These are phyloP conservation scores for Rhizophora apiculata DNA, from an alignment of 345 rosid genomes.

Conservation along the genomic window DNA sequence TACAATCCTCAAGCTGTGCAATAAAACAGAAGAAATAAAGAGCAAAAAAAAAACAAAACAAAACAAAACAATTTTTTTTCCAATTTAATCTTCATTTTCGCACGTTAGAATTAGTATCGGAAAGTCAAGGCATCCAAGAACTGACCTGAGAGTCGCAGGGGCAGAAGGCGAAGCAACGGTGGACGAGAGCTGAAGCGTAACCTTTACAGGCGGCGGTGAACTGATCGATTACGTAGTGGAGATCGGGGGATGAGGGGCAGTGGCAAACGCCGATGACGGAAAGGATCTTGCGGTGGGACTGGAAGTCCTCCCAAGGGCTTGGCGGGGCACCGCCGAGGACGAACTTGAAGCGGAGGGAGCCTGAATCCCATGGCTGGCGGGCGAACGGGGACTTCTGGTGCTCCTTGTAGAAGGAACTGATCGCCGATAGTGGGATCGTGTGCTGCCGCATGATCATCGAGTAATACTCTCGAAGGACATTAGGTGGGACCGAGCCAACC, in stretches of 20 bases:
- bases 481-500: slow-evolving; percentile 64
- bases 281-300: slow-evolving; percentile 86
- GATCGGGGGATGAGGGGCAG: slow-evolving; percentile 90
- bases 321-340: slow-evolving; percentile 92
- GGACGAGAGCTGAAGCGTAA: slow-evolving; percentile 68
- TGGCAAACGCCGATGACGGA: slow-evolving; percentile 91
- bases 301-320: slow-evolving; percentile 99
- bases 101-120: background rate
- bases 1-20: slow-evolving; percentile 80
- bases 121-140: background rate
- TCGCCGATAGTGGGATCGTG: slow-evolving; percentile 71
- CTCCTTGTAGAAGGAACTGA: slow-evolving; percentile 94
- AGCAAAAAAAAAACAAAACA: slow-evolving; percentile 9
- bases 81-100: background rate
- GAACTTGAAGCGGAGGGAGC: slow-evolving; percentile 85
- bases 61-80: background rate
- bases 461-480: slow-evolving; percentile 73
- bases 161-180: slow-evolving; percentile 90
- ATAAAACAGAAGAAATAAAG: slow-evolving; percentile 8
- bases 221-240: slow-evolving; percentile 53
- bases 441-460: slow-evolving; percentile 75
- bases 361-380: slow-evolving; percentile 91
- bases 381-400: slow-evolving; percentile 98
- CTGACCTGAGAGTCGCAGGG: slow-evolving; percentile 77
- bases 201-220: slow-evolving; percentile 55